These are phyloP conservation scores for Chlamydomonas sp. DNA, from an alignment of 139 green algal species.

Conservation along the genomic window DNA sequence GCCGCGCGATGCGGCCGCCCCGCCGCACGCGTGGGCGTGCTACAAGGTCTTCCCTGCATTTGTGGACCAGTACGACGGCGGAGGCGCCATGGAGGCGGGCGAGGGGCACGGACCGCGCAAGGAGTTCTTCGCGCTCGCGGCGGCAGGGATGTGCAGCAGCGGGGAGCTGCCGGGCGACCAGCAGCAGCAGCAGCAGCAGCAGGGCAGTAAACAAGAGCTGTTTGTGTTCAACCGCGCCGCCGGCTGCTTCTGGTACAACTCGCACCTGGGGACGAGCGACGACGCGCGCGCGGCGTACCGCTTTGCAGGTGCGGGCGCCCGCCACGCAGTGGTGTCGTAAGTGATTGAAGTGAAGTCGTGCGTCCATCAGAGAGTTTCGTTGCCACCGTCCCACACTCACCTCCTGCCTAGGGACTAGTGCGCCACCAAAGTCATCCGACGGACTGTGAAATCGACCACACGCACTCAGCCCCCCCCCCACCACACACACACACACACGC, in stretches of 20 bases:
- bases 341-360: no score
- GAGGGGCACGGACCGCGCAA: slow-evolving; percentile 56
- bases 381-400: no score
- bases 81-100: slow-evolving; percentile 35
- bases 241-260: slow-evolving; percentile 49
- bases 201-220: not conserved
- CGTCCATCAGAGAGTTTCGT: no score
- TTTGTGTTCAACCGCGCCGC: slow-evolving; percentile 32
- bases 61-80: slow-evolving; percentile 21
- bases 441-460: no score
- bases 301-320: no score
- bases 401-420: no score
- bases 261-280: not conserved
- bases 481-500: no score
- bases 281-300: slow-evolving; percentile 8
- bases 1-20: slow-evolving; percentile 11
- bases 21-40: not conserved
- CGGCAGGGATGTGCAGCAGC: slow-evolving; percentile 17
- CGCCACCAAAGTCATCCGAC: no score
- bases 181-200: not conserved
- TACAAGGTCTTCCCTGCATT: slow-evolving; percentile 43
- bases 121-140: slow-evolving; percentile 47
- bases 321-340: no score
- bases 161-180: not conserved
- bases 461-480: no score